Evolutionary conservation across 352 stramenopile genomes (phyloP).

Genomic region (Bremia lactucae): DNA sequence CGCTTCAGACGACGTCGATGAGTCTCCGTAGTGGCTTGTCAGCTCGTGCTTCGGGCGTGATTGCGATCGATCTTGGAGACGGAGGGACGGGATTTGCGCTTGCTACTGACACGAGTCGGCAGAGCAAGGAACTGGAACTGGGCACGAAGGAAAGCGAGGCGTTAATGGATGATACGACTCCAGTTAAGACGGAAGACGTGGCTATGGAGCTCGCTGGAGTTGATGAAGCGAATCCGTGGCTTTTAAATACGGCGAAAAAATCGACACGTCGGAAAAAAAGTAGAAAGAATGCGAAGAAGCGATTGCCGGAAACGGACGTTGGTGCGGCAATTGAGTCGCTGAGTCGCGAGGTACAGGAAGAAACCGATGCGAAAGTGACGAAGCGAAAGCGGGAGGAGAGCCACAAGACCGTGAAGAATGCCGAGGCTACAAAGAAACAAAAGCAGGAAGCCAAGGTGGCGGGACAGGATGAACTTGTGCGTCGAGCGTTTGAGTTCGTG

Average conservation of each 20-base stretch:
- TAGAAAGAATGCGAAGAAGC: constrained; percentile 41
- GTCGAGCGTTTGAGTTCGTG: constrained; percentile 90
- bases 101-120: constrained; percentile 16
- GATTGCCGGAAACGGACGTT: constrained; percentile 26
- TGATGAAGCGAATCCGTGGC: constrained; percentile 62
- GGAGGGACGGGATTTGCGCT: constrained; percentile 15
- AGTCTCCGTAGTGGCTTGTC: constrained; percentile 67
- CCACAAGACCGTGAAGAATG: constrained; percentile 3
- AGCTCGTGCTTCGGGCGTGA: constrained; percentile 43
- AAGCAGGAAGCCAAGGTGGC: constrained; percentile 40
- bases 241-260: constrained; percentile 38
- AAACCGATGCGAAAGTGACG: constrained; percentile 21
- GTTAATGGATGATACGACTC: background rate
- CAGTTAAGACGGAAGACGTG: constrained; percentile 10
- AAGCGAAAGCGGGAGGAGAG: constrained; percentile 40
- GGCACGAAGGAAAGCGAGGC: constrained; percentile 20
- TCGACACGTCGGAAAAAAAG: constrained; percentile 60
- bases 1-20: constrained; percentile 47
- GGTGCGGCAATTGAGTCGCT: constrained; percentile 53
- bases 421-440: constrained; percentile 25
- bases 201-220: constrained; percentile 14
- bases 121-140: constrained; percentile 22
- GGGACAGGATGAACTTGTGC: constrained; percentile 86
- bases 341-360: constrained; percentile 31
- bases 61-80: constrained; percentile 68